These are phyloP conservation scores for Trichoderma afroharzianum DNA, from an alignment of 2,329 filamentous ascomycete species.

Conservation along the genomic window DNA sequence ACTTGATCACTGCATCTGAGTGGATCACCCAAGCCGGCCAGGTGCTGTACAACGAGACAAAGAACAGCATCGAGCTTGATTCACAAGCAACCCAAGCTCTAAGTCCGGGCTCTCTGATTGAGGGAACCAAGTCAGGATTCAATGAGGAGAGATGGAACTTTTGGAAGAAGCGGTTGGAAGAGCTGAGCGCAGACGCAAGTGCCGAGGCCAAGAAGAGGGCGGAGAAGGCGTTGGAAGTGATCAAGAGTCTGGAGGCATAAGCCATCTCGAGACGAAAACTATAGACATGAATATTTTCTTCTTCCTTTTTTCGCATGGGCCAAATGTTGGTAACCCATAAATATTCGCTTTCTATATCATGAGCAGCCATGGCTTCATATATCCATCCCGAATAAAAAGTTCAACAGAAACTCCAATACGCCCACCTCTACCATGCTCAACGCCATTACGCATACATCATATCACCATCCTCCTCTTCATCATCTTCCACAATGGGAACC, in stretches of 20 bases:
- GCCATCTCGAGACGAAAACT: not conserved
- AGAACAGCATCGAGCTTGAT: constrained; percentile 19
- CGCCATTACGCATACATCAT: constrained; percentile 38
- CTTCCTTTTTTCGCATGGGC: not conserved
- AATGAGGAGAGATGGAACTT: constrained; percentile 30
- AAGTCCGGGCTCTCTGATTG: constrained; percentile 23
- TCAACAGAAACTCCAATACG: constrained; percentile 24
- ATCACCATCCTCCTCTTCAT: constrained; percentile 50
- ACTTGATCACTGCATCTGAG: constrained; percentile 25
- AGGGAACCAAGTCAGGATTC: constrained; percentile 23
- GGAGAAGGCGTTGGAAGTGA: constrained; percentile 23
- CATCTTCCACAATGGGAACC: constrained; percentile 42
- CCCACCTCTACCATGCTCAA: constrained; percentile 6
- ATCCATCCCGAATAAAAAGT: not conserved
- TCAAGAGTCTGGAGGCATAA: constrained; percentile 23
- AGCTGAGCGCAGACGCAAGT: constrained; percentile 20
- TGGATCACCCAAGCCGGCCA: constrained; percentile 32
- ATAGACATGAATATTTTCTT: not conserved
- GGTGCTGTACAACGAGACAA: constrained; percentile 23
- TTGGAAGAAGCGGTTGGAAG: constrained; percentile 29
- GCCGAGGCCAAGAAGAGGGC: constrained; percentile 21
- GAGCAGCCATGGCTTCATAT: not conserved
- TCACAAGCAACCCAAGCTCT: constrained; percentile 22
- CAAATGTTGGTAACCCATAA: not conserved
- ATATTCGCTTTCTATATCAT: constrained; percentile 6